Percentiles rank a stretch among this genome's conserved stretches.
These are phyloP conservation scores for Erysimum pusillum DNA, from an alignment of 441 rosid genomes.

Conservation along the genomic window DNA sequence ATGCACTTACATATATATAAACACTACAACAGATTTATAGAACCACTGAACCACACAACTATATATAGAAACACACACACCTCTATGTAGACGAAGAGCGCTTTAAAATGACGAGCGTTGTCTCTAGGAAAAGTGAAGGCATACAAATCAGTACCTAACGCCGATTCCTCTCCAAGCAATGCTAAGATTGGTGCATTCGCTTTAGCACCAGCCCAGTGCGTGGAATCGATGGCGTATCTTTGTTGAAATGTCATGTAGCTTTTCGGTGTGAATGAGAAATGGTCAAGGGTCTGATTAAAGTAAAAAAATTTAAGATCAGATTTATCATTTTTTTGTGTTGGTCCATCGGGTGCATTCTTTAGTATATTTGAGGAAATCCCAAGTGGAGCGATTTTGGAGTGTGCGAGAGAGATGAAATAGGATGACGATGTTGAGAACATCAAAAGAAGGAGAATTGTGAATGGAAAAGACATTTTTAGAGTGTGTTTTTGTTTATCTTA, in stretches of 20 bases:
- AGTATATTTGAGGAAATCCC: conserved; percentile 6
- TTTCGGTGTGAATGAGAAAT: conserved; percentile 70
- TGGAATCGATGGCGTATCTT: conserved; percentile 58
- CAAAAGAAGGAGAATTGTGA: conserved; percentile 23
- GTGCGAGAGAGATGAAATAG: conserved; percentile 31
- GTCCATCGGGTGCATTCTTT: conserved; percentile 4
- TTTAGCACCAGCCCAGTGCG: conserved; percentile 69
- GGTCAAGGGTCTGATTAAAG: conserved; percentile 71
- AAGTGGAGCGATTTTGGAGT: conserved; percentile 36
- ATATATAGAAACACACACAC: no score
- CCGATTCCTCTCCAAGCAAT: conserved; percentile 62
- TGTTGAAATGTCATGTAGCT: conserved; percentile 69
- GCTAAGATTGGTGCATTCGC: conserved; percentile 65
- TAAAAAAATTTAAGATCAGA: conserved; percentile 50
- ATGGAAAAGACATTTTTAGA: conserved; percentile 19
- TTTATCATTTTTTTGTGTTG: neutral
- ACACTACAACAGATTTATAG: no score
- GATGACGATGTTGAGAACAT: conserved; percentile 16
- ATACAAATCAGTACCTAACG: conserved; percentile 37
- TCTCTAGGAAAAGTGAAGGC: no score
- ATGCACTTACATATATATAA: no score
- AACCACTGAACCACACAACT: no score
- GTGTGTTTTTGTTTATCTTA: conserved; percentile 2
- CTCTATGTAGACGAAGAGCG: no score
- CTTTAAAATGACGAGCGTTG: no score